phyloP scores from a whole-genome alignment of 768 basidiomycete genomes.

The Russula emetica region DNA sequence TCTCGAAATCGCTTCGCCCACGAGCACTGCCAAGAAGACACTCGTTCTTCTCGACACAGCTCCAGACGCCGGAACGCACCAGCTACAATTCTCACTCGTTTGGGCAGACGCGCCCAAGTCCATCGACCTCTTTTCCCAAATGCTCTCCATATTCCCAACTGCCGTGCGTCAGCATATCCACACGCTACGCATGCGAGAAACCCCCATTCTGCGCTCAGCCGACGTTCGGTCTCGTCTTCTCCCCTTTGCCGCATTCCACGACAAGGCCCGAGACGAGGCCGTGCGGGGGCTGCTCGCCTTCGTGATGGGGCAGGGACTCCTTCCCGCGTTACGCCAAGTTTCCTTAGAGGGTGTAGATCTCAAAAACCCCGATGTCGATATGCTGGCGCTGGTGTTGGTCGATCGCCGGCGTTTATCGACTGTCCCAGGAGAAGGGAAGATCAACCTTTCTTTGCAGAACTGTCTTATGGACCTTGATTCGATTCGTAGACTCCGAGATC shows the following conservation, averaged over 20 bases:
- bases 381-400: slow-evolving; percentile 4
- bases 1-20: slow-evolving; percentile 12
- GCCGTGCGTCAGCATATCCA: background rate
- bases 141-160: slow-evolving; percentile 9
- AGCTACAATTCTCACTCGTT: background rate
- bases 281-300: slow-evolving; percentile 18
- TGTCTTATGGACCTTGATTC: background rate
- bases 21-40: background rate
- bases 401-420: background rate
- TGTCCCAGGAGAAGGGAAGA: background rate
- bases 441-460: slow-evolving; percentile 3
- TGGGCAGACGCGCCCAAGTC: background rate
- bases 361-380: background rate
- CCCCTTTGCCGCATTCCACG: background rate
- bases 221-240: slow-evolving; percentile 14
- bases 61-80: background rate
- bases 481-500: slow-evolving; percentile 6
- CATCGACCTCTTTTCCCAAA: slow-evolving; percentile 1
- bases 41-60: background rate
- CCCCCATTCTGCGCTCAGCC: background rate
- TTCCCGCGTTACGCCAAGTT: slow-evolving; percentile 5
- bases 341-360: slow-evolving; percentile 1
- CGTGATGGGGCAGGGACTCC: background rate
- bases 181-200: slow-evolving; percentile 7
- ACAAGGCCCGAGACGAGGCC: slow-evolving; percentile 19